These are phyloP conservation scores for Oropetium thomaeum DNA, from an alignment of 176 grass and related monocot species.

Conservation along the genomic window DNA sequence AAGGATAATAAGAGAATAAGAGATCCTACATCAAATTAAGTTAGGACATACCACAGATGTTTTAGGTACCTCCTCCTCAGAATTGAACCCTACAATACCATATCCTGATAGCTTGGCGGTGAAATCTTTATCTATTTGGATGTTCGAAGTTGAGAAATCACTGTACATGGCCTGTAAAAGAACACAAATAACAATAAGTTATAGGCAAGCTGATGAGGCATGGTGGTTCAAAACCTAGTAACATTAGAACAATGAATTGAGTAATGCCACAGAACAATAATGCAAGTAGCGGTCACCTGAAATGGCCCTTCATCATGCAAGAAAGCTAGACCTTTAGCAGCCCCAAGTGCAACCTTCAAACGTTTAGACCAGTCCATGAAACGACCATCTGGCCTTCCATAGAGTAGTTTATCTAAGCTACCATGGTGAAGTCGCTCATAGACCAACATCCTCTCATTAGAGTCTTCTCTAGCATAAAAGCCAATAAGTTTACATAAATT, in stretches of 20 bases:
- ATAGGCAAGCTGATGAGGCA: constrained; percentile 4
- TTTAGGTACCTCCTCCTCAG: constrained; percentile 56
- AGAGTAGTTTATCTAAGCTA: constrained; percentile 72
- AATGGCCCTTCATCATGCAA: constrained; percentile 98
- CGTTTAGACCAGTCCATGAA: constrained; percentile 86
- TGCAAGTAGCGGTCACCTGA: constrained; percentile 49
- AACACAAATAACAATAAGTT: constrained; percentile 8
- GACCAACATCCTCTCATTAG: constrained; percentile 76
- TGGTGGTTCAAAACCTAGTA: neutral
- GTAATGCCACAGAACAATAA: neutral
- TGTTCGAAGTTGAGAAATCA: constrained; percentile 81
- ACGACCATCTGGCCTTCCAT: constrained; percentile 75
- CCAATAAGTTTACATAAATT: constrained; percentile 93
- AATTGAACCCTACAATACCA: constrained; percentile 70
- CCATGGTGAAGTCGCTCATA: constrained; percentile 91
- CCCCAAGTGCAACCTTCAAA: constrained; percentile 80
- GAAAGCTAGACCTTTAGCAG: constrained; percentile 89
- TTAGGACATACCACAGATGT: constrained; percentile 54
- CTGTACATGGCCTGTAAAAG: constrained; percentile 84
- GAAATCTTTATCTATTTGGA: constrained; percentile 97
- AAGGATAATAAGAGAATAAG: neutral
- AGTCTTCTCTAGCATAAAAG: constrained; percentile 69
- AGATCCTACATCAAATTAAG: neutral
- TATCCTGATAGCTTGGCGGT: constrained; percentile 88
- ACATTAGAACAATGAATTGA: neutral